phyloP scores from a whole-genome alignment of 1,284 basidiomycete species.

The Bothia castanella region DNA sequence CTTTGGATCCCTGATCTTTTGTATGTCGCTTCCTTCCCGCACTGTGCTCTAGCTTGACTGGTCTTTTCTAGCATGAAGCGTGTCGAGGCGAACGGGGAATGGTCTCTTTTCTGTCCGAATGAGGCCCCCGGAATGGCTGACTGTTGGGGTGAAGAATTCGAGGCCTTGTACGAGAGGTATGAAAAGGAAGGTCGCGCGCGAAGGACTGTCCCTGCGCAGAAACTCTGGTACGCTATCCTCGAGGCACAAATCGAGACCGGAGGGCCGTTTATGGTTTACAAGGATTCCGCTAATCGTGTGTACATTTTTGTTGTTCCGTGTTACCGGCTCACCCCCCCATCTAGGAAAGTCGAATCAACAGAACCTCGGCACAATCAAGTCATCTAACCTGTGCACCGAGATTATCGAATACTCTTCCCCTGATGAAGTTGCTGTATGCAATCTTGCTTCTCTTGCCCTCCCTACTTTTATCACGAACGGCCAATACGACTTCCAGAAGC shows the following conservation, averaged over 20 bases:
- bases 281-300: slow-evolving; percentile 82
- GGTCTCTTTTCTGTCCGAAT: slow-evolving; percentile 98
- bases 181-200: slow-evolving; percentile 89
- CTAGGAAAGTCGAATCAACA: slow-evolving; percentile 95
- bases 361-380: slow-evolving; percentile 99
- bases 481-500: slow-evolving; percentile 88
- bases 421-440: slow-evolving; percentile 98
- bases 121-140: slow-evolving; percentile 92
- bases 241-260: slow-evolving; percentile 99
- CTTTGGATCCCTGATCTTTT: slow-evolving; percentile 99
- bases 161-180: slow-evolving; percentile 85
- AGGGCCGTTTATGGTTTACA: slow-evolving; percentile 98
- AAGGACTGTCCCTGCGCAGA: slow-evolving; percentile 91
- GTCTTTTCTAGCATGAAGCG: slow-evolving; percentile 75
- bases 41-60: not conserved
- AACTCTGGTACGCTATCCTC: slow-evolving; percentile 97
- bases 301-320: slow-evolving; percentile 7
- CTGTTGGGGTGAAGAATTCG: slow-evolving; percentile 90
- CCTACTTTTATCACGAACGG: slow-evolving; percentile 80
- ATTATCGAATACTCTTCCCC: slow-evolving; percentile 99
- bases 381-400: slow-evolving; percentile 98
- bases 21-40: slow-evolving; percentile 43
- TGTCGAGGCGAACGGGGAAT: slow-evolving; percentile 82
- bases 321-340: slow-evolving; percentile 6
- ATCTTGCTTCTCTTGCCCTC: slow-evolving; percentile 95